phyloP scores from a whole-genome alignment of 495 filamentous ascomycete species.

The Penicillium dipodomyicola region DNA sequence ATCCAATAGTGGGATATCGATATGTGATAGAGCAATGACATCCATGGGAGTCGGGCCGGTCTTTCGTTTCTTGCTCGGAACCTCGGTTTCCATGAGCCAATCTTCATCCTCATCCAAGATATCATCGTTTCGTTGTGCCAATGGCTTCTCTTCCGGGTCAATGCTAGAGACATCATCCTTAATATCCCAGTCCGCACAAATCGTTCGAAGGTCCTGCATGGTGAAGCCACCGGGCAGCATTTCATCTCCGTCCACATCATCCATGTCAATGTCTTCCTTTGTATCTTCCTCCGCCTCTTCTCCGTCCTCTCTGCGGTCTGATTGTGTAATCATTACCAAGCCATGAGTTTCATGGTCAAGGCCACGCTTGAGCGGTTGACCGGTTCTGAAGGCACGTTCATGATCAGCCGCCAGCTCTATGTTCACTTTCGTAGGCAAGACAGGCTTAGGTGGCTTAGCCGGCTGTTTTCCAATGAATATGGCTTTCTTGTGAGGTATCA shows the following conservation, averaged over 20 bases:
- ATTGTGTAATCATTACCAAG: constrained; percentile 55
- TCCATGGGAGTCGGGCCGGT: constrained; percentile 40
- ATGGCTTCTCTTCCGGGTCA: constrained; percentile 29
- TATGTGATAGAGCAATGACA: constrained; percentile 44
- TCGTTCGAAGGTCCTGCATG: constrained; percentile 69
- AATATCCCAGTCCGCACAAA: constrained; percentile 81
- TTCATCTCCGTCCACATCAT: constrained; percentile 54
- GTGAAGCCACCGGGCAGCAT: constrained; percentile 59
- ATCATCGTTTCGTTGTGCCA: constrained; percentile 15
- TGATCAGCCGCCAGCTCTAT: constrained; percentile 80
- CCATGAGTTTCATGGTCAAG: constrained; percentile 56
- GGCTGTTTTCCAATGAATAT: constrained; percentile 67
- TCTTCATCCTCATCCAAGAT: constrained; percentile 49
- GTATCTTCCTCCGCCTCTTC: constrained; percentile 54
- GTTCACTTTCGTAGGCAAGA: constrained; percentile 81
- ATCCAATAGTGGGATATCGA: constrained; percentile 54
- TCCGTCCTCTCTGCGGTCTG: constrained; percentile 50
- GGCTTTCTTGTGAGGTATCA: constrained; percentile 72
- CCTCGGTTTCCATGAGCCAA: constrained; percentile 47
- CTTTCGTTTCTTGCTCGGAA: constrained; percentile 51
- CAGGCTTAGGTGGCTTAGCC: constrained; percentile 69
- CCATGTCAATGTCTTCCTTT: constrained; percentile 55
- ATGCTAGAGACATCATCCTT: constrained; percentile 43
- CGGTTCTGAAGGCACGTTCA: constrained; percentile 72
- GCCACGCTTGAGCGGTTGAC: constrained; percentile 52